Evolutionary conservation across 352 stramenopile species (phyloP).

Genomic region (Globisporangium emineosum): DNA sequence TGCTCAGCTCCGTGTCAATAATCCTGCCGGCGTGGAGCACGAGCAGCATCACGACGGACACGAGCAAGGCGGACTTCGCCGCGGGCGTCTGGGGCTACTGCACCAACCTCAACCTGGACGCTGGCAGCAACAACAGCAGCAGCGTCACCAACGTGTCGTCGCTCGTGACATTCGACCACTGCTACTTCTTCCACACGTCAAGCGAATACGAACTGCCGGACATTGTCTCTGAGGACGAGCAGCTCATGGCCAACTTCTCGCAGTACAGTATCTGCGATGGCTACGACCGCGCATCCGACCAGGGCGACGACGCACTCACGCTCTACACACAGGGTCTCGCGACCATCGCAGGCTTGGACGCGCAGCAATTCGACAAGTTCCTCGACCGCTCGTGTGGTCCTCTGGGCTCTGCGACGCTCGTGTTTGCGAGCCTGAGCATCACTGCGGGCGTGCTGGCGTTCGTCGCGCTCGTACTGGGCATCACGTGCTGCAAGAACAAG

Average conservation of each 20-base stretch:
- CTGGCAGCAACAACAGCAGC: conserved; percentile 6
- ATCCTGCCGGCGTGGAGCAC: conserved; percentile 67
- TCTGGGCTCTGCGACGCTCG: conserved; percentile 40
- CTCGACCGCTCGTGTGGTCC: conserved; percentile 55
- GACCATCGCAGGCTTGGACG: conserved; percentile 43
- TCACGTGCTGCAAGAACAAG: conserved; percentile 74
- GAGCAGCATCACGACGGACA: conserved; percentile 30
- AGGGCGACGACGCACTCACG: conserved; percentile 25
- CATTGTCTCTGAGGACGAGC: conserved; percentile 19
- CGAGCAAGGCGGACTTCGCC: conserved; percentile 47
- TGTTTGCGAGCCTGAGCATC: conserved; percentile 45
- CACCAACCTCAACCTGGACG: conserved; percentile 48
- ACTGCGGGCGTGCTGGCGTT: conserved; percentile 39
- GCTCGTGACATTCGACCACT: conserved; percentile 48
- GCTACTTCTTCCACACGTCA: conserved; percentile 70
- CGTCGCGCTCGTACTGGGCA: conserved; percentile 45
- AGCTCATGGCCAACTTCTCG: conserved; percentile 43
- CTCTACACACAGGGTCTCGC: conserved; percentile 35
- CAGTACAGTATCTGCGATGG: conserved; percentile 56
- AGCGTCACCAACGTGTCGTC: conserved; percentile 17
- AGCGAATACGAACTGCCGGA: conserved; percentile 46
- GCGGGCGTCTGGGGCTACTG: conserved; percentile 65
- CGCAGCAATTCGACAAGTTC: conserved; percentile 52
- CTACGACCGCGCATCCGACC: conserved; percentile 33
- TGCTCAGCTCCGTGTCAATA: conserved; percentile 60